phyloP scores from a whole-genome alignment of 2,329 filamentous ascomycete species.

The Colletotrichum lini region DNA sequence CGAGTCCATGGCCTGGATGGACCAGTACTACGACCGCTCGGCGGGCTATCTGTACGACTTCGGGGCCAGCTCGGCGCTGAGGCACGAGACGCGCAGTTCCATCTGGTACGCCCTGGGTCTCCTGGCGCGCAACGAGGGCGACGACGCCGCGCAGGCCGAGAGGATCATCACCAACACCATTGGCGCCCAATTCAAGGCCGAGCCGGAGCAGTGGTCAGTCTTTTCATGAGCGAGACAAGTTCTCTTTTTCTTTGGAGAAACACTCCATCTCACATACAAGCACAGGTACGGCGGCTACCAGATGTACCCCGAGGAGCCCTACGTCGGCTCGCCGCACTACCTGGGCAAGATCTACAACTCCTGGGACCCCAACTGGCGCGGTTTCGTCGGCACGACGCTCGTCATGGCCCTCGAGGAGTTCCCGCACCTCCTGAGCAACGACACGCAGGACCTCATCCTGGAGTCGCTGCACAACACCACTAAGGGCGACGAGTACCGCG shows the following conservation, averaged over 20 bases:
- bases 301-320: conserved; percentile 69
- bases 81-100: conserved; percentile 70
- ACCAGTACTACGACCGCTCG: conserved; percentile 66
- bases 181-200: conserved; percentile 65
- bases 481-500: conserved; percentile 72
- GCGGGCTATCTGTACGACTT: conserved; percentile 69
- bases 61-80: conserved; percentile 58
- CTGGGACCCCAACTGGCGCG: conserved; percentile 77
- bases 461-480: conserved; percentile 69
- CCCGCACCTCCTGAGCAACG: conserved; percentile 57
- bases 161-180: conserved; percentile 70
- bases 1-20: conserved; percentile 69
- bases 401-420: conserved; percentile 74
- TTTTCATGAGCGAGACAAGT: too few species aligned
- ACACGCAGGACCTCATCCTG: conserved; percentile 61
- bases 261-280: not conserved
- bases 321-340: conserved; percentile 67
- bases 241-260: conserved; percentile 39
- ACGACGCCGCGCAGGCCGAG: conserved; percentile 65
- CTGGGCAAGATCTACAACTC: conserved; percentile 66
- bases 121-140: conserved; percentile 66
- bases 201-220: conserved; percentile 67
- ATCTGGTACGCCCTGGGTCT: conserved; percentile 73
- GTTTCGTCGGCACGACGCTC: conserved; percentile 72
- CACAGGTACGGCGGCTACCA: conserved; percentile 65